A percentile compares a stretch with the other conserved stretches of the same genome.
Evolutionary conservation across 1,139 yeast species (phyloP).

Genomic region (Blastobotrys petasosporus): DNA sequence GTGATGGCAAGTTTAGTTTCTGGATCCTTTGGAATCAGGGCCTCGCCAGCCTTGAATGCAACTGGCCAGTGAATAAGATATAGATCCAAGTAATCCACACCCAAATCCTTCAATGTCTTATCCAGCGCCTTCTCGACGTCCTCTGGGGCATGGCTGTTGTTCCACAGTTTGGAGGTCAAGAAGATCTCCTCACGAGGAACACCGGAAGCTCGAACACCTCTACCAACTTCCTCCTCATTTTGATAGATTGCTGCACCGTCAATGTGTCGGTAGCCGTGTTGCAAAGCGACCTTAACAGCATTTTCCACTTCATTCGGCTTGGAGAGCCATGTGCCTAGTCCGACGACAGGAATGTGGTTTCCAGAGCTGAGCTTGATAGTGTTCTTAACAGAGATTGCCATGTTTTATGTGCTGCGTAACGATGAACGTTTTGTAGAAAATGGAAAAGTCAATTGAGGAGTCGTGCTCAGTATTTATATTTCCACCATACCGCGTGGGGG

Average conservation of each 20-base stretch:
- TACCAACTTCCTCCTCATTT: conserved; percentile 53
- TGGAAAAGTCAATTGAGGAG: background rate
- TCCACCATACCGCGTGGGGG: background rate
- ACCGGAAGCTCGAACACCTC: conserved; percentile 31
- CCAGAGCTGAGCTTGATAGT: conserved; percentile 33
- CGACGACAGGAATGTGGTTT: conserved; percentile 42
- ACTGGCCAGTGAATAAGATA: conserved; percentile 39
- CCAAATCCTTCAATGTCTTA: conserved; percentile 49
- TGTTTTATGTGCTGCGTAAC: conserved; percentile 28
- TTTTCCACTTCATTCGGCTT: conserved; percentile 34
- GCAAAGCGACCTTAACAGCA: conserved; percentile 35
- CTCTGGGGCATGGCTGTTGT: conserved; percentile 49
- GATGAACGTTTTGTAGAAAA: background rate
- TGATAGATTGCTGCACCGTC: conserved; percentile 57
- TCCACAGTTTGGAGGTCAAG: conserved; percentile 75
- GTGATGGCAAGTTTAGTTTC: conserved; percentile 32
- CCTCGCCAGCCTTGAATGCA: conserved; percentile 36
- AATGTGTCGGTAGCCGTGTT: conserved; percentile 53
- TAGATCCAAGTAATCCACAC: conserved; percentile 60
- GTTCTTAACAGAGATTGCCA: conserved; percentile 20
- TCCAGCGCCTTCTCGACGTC: conserved; percentile 50
- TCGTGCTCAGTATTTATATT: background rate
- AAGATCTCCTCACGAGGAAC: conserved; percentile 59
- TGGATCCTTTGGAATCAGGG: conserved; percentile 33
- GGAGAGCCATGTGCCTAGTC: conserved; percentile 61